Evolutionary conservation across 2,329 filamentous ascomycete species (phyloP), one percentile per base, ranked within the genome.

Genomic region (Aspergillus transmontanensis): DNA sequence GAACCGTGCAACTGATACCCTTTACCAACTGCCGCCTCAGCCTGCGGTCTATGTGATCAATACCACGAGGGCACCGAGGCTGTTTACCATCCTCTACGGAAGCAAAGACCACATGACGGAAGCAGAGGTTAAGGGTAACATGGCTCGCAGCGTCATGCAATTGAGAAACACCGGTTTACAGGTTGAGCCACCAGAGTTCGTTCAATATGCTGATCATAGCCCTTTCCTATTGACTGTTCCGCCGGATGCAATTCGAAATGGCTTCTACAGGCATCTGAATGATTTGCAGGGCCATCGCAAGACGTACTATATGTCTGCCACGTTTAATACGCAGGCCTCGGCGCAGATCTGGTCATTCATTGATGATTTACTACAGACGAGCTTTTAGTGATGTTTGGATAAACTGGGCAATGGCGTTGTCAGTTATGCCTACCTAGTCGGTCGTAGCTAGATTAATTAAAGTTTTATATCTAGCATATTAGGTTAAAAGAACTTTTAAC

Each of bases 271-370:
- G 50, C 61, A 77, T 10, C 66, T 78, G 43, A 77, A 80, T 45
- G 72, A 68, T 0, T 68, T 82, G 26, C 79, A 82, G 68, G 79
- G 79, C 1, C 63, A 70, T 28, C 67, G 70, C 21, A 71, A 66
- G 11, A 82, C 79, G 4, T 82, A 68, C 63, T 81, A 75, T 61
- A 79, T 80, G 0, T 79, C 79, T 0, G 77, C 63, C 12, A 60
- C 63, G 2, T 66, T 59, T n/a, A 46, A 66, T 23, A 19, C 55
- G 46, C 62, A 64, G n/a, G 57, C 62, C 3, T 60, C 62, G 10
- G 58, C 64, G 10, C 57, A 39, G 11, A 56, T 63, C 2, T 63
- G 60, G 60, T 14, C 6, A 4, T 55, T 55, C 34, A 39, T 55
- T 39, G 51, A 55, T 16, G 12, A 16, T 6, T 2, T 55, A 19